These are phyloP conservation scores for Eucalyptus globulus DNA, from an alignment of 345 rosid species.

Conservation along the genomic window DNA sequence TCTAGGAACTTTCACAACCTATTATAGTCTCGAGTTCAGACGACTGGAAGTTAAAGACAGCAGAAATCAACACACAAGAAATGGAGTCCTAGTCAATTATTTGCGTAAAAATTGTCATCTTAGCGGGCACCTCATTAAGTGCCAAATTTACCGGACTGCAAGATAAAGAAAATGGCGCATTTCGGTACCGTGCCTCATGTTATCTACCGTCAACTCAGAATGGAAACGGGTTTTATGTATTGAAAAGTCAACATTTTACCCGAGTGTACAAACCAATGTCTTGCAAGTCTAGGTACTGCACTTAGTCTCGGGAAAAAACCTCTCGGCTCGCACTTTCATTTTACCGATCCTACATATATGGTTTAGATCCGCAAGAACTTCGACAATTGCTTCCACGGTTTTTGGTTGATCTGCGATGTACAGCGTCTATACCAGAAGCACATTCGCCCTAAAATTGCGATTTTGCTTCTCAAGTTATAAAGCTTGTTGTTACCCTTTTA, in stretches of 20 bases:
- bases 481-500: no score
- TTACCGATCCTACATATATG: slow-evolving; percentile 9
- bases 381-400: slow-evolving; percentile 41
- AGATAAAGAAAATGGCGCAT: not conserved
- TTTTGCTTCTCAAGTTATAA: slow-evolving; percentile 23
- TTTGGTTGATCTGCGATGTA: slow-evolving; percentile 39
- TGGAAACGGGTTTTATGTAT: not conserved
- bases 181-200: not conserved
- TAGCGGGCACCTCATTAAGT: not conserved
- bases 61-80: not conserved
- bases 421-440: slow-evolving; percentile 44
- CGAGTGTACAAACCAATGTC: not conserved
- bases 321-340: not conserved
- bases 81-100: not conserved
- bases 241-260: not conserved
- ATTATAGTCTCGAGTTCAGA: not conserved
- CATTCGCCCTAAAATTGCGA: slow-evolving; percentile 10
- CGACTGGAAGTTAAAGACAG: not conserved
- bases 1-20: not conserved
- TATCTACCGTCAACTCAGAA: not conserved
- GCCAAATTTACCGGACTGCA: not conserved
- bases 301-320: not conserved
- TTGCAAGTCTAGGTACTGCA: not conserved
- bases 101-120: not conserved
- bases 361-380: slow-evolving; percentile 38